phyloP scores from a whole-genome alignment of 768 basidiomycete genomes.

The Ephemerocybe angulata region DNA sequence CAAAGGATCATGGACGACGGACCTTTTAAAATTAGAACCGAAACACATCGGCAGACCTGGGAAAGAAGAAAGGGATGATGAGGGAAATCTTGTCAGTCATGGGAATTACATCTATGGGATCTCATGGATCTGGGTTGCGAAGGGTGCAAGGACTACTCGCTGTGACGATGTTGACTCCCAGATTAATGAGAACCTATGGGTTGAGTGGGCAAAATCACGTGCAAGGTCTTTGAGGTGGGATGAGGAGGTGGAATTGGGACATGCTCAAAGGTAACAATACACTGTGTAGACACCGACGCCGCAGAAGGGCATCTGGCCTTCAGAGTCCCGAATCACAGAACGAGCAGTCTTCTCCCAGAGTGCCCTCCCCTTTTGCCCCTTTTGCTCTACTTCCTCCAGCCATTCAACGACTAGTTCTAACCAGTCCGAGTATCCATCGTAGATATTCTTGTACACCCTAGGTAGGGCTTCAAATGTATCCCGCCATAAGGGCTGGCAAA shows the following conservation, averaged over 20 bases:
- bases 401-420: too few species aligned
- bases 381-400: too few species aligned
- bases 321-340: too few species aligned
- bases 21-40: not conserved
- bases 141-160: not conserved
- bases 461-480: too few species aligned
- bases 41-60: constrained; percentile 2
- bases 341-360: too few species aligned
- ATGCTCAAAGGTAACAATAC: too few species aligned
- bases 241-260: constrained; percentile 23
- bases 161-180: constrained; percentile 4
- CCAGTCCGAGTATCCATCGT: too few species aligned
- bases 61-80: not conserved
- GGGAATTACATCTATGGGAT: not conserved
- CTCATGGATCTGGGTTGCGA: not conserved
- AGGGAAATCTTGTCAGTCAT: not conserved
- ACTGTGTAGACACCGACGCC: too few species aligned
- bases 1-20: not conserved
- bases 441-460: too few species aligned
- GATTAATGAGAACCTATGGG: constrained; percentile 8
- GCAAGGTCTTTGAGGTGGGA: constrained; percentile 14
- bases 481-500: too few species aligned
- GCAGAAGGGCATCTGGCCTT: too few species aligned
- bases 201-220: constrained; percentile 20
- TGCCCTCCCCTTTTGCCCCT: too few species aligned